A percentile compares a stretch with the other conserved stretches of the same genome.
Evolutionary conservation across 305 asterid species (phyloP).

Genomic region (Fraxinus floribunda): DNA sequence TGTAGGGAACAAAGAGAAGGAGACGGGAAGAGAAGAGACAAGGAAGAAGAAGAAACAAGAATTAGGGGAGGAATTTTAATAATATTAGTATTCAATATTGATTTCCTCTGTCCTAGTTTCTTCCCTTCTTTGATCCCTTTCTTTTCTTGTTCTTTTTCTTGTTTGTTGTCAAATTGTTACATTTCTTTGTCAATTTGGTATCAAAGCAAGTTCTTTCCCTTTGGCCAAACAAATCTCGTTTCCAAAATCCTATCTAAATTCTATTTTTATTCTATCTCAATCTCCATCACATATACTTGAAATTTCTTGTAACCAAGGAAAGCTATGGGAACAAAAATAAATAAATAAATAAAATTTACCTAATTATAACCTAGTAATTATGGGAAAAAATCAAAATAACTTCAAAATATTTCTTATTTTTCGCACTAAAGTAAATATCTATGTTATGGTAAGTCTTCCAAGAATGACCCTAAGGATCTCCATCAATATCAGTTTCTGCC

Average conservation of each 20-base stretch:
- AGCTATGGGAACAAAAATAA: not conserved
- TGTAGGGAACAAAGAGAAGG: not conserved
- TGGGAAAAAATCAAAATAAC: not conserved
- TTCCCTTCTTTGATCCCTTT: not conserved
- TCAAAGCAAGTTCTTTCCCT: not conserved
- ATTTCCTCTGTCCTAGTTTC: not conserved
- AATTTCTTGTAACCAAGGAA: not conserved
- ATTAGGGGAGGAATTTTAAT: not conserved
- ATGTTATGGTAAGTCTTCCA: not conserved
- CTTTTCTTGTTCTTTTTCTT: not conserved
- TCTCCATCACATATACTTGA: not conserved
- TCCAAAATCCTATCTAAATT: not conserved
- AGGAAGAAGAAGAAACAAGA: not conserved
- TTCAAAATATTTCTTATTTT: not conserved
- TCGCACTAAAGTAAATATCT: not conserved
- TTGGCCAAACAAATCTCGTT: not conserved
- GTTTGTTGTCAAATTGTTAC: not conserved
- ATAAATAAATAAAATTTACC: too few species aligned
- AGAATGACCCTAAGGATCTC: not conserved
- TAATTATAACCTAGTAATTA: not conserved
- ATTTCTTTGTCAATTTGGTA: not conserved
- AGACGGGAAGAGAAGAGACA: not conserved
- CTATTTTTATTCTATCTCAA: not conserved
- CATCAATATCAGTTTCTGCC: not conserved
- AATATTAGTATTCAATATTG: not conserved